Conservation (phyloP, 2,329 filamentous ascomycete species). For the Aspergillus aculeatinus region DNA sequence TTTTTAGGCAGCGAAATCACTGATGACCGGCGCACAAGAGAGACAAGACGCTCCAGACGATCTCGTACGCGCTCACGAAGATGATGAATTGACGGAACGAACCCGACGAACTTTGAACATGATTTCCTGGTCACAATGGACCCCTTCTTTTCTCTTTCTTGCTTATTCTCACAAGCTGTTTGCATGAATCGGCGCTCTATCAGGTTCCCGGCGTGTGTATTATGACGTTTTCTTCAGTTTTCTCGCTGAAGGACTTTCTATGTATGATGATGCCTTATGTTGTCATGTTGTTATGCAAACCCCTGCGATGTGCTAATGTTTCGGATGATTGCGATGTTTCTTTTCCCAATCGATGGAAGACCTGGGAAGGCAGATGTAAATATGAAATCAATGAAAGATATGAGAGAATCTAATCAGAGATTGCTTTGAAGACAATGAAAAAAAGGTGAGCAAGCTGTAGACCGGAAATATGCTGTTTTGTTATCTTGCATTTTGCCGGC, state of each 20-base stretch:
- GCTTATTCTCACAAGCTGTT: background rate
- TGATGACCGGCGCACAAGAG: slow-evolving; percentile 29
- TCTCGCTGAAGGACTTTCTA: background rate
- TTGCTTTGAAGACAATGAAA: slow-evolving; percentile 9
- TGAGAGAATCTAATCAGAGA: slow-evolving; percentile 4
- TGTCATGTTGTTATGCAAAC: slow-evolving; percentile 13
- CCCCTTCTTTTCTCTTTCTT: background rate
- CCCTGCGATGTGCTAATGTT: background rate
- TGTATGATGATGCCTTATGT: slow-evolving; percentile 20
- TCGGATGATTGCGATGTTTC: background rate
- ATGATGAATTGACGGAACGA: slow-evolving; percentile 18
- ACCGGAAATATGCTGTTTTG: background rate
- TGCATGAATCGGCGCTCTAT: slow-evolving; percentile 4
- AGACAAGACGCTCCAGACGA: slow-evolving; percentile 30
- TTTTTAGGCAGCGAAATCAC: slow-evolving; percentile 46
- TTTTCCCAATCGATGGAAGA: background rate
- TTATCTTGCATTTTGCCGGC: background rate
- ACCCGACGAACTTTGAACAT: background rate
- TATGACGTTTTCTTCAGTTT: slow-evolving; percentile 5
- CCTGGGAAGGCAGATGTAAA: slow-evolving; percentile 20
- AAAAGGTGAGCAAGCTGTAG: background rate
- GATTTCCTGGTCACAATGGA: slow-evolving; percentile 6
- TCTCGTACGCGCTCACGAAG: slow-evolving; percentile 32
- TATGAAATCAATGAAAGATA: slow-evolving; percentile 15
- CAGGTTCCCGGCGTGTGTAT: slow-evolving; percentile 7